A percentile compares a stretch with the other conserved stretches of the same genome.
These are phyloP conservation scores for Endothia cerciana DNA, from an alignment of 2,329 filamentous ascomycete species.

Conservation along the genomic window DNA sequence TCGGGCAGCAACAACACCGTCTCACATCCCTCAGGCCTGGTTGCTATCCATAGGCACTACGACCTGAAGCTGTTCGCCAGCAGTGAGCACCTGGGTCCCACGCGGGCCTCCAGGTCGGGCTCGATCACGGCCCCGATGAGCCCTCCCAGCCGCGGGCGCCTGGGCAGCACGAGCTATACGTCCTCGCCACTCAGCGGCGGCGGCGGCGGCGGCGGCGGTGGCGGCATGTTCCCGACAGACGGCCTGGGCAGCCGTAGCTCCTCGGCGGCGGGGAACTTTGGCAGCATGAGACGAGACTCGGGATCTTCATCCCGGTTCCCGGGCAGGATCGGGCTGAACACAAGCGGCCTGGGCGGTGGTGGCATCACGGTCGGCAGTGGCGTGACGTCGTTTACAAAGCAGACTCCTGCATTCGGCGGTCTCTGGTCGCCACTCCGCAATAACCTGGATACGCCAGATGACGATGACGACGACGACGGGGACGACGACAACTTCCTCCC, in stretches of 20 bases:
- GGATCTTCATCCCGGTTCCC: conserved; percentile 24
- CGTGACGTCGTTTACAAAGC: conserved; percentile 39
- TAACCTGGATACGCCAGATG: conserved; percentile 41
- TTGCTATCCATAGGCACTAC: conserved; percentile 64
- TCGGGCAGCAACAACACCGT: conserved; percentile 23
- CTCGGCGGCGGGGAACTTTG: conserved; percentile 48
- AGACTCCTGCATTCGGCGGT: conserved; percentile 30
- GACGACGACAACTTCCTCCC: conserved; percentile 57
- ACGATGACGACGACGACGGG: conserved; percentile 51
- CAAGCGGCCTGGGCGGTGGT: conserved; percentile 35
- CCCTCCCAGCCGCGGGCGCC: conserved; percentile 44
- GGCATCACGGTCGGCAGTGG: conserved; percentile 48
- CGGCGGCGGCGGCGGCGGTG: not conserved
- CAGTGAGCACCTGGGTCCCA: conserved; percentile 69
- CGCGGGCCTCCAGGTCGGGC: conserved; percentile 24
- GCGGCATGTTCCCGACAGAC: conserved; percentile 31
- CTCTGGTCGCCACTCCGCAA: conserved; percentile 50
- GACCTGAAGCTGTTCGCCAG: conserved; percentile 76
- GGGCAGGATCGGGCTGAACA: conserved; percentile 23
- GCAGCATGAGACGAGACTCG: conserved; percentile 40
- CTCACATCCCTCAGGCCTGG: conserved; percentile 35
- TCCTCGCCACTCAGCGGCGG: conserved; percentile 36
- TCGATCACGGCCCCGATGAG: conserved; percentile 39
- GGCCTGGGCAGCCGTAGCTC: conserved; percentile 46
- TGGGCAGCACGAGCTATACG: conserved; percentile 44